These are phyloP conservation scores for Russula sp. DNA, from an alignment of 768 basidiomycete genomes.

Conservation along the genomic window DNA sequence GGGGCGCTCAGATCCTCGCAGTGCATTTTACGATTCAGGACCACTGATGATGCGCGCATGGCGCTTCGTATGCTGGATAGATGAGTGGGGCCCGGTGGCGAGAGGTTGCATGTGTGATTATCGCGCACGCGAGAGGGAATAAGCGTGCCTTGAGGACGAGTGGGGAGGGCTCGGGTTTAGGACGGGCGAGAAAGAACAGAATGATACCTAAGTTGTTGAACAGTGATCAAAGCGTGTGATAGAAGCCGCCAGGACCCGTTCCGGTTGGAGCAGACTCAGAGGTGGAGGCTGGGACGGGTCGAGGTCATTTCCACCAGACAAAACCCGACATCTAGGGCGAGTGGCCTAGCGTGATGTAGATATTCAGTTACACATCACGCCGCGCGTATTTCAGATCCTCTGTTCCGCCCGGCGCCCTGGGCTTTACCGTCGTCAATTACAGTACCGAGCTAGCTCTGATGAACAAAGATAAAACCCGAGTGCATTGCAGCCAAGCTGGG, in stretches of 20 bases:
- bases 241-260: no score
- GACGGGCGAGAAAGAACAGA: background rate
- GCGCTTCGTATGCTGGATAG: background rate
- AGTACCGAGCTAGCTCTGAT: background rate
- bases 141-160: background rate
- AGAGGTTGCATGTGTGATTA: slow-evolving; percentile 1
- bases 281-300: no score
- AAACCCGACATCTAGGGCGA: no score
- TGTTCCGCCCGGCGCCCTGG: no score
- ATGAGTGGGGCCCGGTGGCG: background rate
- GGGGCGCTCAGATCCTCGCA: background rate
- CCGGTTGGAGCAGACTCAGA: no score
- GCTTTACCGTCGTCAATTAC: no score
- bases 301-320: no score
- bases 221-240: no score
- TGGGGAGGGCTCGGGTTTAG: slow-evolving; percentile 11
- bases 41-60: slow-evolving; percentile 2
- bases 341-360: no score
- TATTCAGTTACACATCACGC: no score
- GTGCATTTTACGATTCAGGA: background rate
- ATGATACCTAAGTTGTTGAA: no score
- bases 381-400: no score
- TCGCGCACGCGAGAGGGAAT: background rate
- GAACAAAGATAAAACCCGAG: background rate
- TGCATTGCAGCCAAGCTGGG: background rate